phyloP scores from a whole-genome alignment of 2,329 filamentous ascomycete species.

The Colletotrichum abscissum region DNA sequence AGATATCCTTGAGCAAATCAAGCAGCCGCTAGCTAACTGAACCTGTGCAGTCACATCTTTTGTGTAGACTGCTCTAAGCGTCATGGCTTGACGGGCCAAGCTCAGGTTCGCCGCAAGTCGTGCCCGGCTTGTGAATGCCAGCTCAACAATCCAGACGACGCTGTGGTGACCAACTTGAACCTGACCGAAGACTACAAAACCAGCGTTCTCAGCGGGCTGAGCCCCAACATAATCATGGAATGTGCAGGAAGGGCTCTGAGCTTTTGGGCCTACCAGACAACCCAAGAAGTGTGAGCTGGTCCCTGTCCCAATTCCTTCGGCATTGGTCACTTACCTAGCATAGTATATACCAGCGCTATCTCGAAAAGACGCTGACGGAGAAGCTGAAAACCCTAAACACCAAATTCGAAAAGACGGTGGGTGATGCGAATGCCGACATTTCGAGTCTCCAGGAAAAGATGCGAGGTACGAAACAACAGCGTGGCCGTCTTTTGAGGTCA shows the following conservation, averaged over 20 bases:
- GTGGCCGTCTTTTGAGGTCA: slow-evolving; percentile 3
- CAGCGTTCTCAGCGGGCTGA: slow-evolving; percentile 84
- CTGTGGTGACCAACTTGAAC: slow-evolving; percentile 76
- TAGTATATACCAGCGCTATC: slow-evolving; percentile 81
- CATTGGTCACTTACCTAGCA: slow-evolving; percentile 15
- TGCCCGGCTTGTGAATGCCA: slow-evolving; percentile 83
- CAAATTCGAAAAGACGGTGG: slow-evolving; percentile 78
- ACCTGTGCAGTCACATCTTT: slow-evolving; percentile 73
- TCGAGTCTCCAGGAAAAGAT: slow-evolving; percentile 73
- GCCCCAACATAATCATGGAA: slow-evolving; percentile 85
- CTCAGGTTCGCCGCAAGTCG: slow-evolving; percentile 59
- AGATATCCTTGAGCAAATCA: not conserved
- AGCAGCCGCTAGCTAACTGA: not conserved
- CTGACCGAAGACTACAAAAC: slow-evolving; percentile 92
- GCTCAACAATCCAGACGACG: slow-evolving; percentile 80
- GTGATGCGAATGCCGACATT: slow-evolving; percentile 81
- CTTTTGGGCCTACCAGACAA: slow-evolving; percentile 90
- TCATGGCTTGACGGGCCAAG: slow-evolving; percentile 69
- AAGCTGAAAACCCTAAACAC: slow-evolving; percentile 74
- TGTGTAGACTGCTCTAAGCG: slow-evolving; percentile 79
- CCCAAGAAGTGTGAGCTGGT: slow-evolving; percentile 78
- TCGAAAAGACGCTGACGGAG: slow-evolving; percentile 77
- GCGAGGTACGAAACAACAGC: slow-evolving; percentile 58
- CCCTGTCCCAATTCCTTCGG: not conserved
- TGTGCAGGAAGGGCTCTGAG: slow-evolving; percentile 82